Evolutionary conservation across 2,329 filamentous ascomycete genomes (phyloP).

Genomic region (Spiromastix sp.): DNA sequence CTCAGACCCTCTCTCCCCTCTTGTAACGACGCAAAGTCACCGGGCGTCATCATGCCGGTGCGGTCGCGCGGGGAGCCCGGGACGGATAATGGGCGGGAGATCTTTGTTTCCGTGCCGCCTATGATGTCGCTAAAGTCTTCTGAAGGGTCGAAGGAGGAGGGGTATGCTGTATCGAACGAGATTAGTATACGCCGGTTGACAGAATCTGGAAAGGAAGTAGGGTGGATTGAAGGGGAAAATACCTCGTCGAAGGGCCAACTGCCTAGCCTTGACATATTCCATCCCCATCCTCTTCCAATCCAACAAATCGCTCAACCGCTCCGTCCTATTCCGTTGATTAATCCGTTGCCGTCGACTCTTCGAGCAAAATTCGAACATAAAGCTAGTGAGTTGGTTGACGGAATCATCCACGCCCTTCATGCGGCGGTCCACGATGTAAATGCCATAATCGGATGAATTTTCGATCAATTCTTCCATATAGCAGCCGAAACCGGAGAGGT

Average conservation of each 20-base stretch:
- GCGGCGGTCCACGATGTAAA: constrained; percentile 95
- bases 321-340: constrained; percentile 95
- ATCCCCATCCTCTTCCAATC: constrained; percentile 99
- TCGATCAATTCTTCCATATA: constrained; percentile 99
- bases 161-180: constrained; percentile 56
- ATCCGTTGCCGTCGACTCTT: constrained; percentile 96
- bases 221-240: constrained; percentile 6
- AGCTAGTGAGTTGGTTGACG: constrained; percentile 83
- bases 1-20: constrained; percentile 85
- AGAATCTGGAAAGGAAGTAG: too few relatives aligned
- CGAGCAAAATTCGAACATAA: constrained; percentile 86
- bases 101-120: constrained; percentile 86
- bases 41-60: constrained; percentile 96
- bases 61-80: constrained; percentile 86
- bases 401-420: constrained; percentile 95
- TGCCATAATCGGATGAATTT: constrained; percentile 94
- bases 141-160: constrained; percentile 64
- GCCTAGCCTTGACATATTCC: constrained; percentile 96
- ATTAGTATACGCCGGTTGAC: too few relatives aligned
- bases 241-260: constrained; percentile 72
- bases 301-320: constrained; percentile 84
- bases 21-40: constrained; percentile 92
- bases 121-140: constrained; percentile 85
- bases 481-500: constrained; percentile 93
- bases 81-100: constrained; percentile 85